Evolutionary conservation across 768 basidiomycete species (phyloP), one percentile per base, ranked within the genome.

Genomic region (Lyophyllum decastes): DNA sequence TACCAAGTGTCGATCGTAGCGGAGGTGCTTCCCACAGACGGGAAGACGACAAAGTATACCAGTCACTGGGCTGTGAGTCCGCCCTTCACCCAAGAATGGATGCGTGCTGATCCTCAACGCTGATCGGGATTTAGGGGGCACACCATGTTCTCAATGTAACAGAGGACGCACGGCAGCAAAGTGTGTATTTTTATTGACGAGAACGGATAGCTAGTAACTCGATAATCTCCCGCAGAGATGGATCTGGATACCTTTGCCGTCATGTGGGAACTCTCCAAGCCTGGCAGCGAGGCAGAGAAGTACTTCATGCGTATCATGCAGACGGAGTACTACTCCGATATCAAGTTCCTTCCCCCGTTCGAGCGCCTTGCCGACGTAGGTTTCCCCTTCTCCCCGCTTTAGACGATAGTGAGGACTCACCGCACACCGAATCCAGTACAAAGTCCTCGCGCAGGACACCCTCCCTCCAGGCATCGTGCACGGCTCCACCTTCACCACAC

Each of bases 11-110:
- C 83, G 1, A 78, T 94, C 51, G 71, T 93, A 11, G 87, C 92
- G 0, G 89, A 91, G 51, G 75, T 79, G 1, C 76, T 92, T 40
- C 91, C 92, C 0, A 85, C 78, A 38, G 92, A 94, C 68, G 79
- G 83, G 1, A 87, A 87, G 72, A 80, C 78, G n/a, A 86, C 88
- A 66, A 78, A 79, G 52, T 94, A 90, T 63, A 90, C 92, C 2
- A 90, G 89, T 68, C 82, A 82, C 33, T 93, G 92, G 92, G 92
- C 92, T 35, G 92, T 90, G 61, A 61, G 87, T 76, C 21, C 34
- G 27, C 45, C 19, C 27, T 17, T 16, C 41, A n/a, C 12, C 21
- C 30, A 24, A 17, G 41, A 35, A n/a, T n/a, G n/a, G n/a, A n/a
- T n/a, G n/a, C n/a, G n/a, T n/a, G n/a, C n/a, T n/a, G n/a, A n/a